Percentiles rank a stretch among this genome's conserved stretches.
Conservation (phyloP, 225 moss, liverwort and hornwort species). For the Rhytidiadelphus loreus region DNA sequence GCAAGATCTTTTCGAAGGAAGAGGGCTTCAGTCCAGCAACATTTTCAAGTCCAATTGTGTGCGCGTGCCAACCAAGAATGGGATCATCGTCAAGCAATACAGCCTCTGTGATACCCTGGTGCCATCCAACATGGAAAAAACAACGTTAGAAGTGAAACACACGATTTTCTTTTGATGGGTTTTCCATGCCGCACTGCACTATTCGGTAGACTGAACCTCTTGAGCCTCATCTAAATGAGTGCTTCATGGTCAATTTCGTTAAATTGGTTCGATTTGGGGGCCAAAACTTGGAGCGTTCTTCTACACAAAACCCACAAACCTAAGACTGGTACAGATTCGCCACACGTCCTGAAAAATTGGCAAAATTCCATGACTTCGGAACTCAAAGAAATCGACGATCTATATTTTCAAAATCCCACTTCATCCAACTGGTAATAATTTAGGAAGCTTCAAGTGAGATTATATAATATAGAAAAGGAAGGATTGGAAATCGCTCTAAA, state of each 20-base stretch:
- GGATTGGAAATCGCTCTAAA: neutral
- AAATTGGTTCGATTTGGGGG: too few relatives aligned
- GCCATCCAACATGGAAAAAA: neutral
- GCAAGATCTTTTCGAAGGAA: neutral
- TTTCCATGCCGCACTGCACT: neutral
- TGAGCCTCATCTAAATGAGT: neutral
- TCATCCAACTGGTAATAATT: neutral
- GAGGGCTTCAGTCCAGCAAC: constrained; percentile 10
- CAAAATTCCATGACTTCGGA: too few relatives aligned
- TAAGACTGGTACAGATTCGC: neutral
- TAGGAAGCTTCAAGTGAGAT: neutral
- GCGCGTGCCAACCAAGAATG: constrained; percentile 61
- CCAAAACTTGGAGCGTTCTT: neutral
- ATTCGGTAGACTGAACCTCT: neutral
- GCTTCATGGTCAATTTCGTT: neutral
- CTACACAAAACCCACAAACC: neutral
- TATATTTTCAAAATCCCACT: neutral
- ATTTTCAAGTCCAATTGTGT: constrained; percentile 42
- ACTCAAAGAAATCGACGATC: neutral
- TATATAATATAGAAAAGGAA: neutral
- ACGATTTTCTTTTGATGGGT: neutral
- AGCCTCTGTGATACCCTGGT: constrained; percentile 62
- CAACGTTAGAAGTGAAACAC: neutral
- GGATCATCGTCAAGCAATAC: constrained; percentile 63
- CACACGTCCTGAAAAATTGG: neutral